Base-by-base conservation (phyloP, 1,284 basidiomycete genomes). In the Heimioporus punctisporus region DNA sequence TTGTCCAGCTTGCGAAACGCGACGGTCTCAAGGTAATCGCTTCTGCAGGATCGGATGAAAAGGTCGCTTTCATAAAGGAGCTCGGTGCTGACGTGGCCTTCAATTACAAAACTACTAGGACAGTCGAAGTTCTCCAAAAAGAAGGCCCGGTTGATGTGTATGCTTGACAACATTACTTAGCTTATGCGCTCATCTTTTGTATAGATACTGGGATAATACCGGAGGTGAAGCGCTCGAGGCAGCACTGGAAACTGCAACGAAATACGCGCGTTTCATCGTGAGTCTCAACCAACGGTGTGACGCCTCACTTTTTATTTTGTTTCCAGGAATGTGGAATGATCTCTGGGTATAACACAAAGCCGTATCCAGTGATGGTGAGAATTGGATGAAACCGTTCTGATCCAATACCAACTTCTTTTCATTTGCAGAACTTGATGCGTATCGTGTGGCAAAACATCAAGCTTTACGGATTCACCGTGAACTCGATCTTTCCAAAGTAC, bases 181-280 rank as follows among this genome's bases (percentile, higher is more conserved):
- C 21, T 12, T 15, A 34, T 19, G 31, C 7, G 14, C 2, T 42
- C 7, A n/a, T 50, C 21, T 12, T 15, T 15, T 19, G 31, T 5
- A 8, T 41, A 83, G 81, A 24, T 79, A 73, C 58, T 79, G 76
- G 71, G 76, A 80, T 56, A 77, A 80, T 66, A 85, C 87, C 49
- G 88, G 90, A 6, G 89, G 89, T 1, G 77, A 84, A 58, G 84
- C 82, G 11, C 75, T 90, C 19, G 85, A 90, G 47, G 73, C 79
- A 34, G 82, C 81, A 1, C 66, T 90, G 17, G 74, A 73, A 5
- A 72, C 76, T 48, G 77, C 88, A 31, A 78, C 79, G 25, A 66
- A 65, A 3, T 63, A 75, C 37, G 85, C 82, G 1, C 72, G 84
- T 4, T 82, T 90, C 62, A 55, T 63, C 17, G 62, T 57, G 19